Conservation (phyloP, 495 filamentous ascomycete genomes). For the Neurospora intermedia region DNA sequence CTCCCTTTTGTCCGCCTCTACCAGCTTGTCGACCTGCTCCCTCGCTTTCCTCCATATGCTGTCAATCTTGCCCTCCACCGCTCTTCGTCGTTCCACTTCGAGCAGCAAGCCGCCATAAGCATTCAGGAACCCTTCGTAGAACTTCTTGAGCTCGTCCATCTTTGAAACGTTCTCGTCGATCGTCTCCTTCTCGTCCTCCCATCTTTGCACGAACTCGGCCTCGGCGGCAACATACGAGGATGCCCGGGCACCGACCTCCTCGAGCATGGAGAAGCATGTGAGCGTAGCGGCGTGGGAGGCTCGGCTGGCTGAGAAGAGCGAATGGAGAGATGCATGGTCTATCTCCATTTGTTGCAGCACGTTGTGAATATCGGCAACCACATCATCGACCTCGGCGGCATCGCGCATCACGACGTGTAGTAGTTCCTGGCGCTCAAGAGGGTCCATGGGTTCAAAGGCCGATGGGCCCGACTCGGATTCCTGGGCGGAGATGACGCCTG, state of each 20-base stretch:
- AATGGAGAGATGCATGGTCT: conserved; percentile 41
- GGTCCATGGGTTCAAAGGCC: conserved; percentile 57
- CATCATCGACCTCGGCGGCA: conserved; percentile 78
- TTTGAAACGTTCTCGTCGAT: conserved; percentile 60
- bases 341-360: conserved; percentile 66
- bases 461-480: conserved; percentile 37
- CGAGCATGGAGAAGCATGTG: conserved; percentile 53
- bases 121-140: conserved; percentile 75
- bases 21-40: conserved; percentile 62
- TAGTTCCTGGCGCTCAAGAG: conserved; percentile 72
- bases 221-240: conserved; percentile 59
- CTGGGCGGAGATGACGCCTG: conserved; percentile 46
- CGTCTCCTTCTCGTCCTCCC: conserved; percentile 61
- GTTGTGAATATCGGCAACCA: conserved; percentile 72
- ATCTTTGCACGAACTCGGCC: conserved; percentile 58
- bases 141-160: conserved; percentile 57
- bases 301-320: conserved; percentile 27
- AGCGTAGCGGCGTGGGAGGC: conserved; percentile 37
- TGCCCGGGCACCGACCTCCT: conserved; percentile 53
- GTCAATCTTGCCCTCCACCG: conserved; percentile 60
- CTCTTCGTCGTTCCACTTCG: conserved; percentile 65
- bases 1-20: conserved; percentile 61
- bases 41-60: conserved; percentile 64
- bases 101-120: conserved; percentile 78
- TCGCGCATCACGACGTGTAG: conserved; percentile 73